phyloP scores from a whole-genome alignment of 345 rosid genomes.

The Anastatica hierochuntica region DNA sequence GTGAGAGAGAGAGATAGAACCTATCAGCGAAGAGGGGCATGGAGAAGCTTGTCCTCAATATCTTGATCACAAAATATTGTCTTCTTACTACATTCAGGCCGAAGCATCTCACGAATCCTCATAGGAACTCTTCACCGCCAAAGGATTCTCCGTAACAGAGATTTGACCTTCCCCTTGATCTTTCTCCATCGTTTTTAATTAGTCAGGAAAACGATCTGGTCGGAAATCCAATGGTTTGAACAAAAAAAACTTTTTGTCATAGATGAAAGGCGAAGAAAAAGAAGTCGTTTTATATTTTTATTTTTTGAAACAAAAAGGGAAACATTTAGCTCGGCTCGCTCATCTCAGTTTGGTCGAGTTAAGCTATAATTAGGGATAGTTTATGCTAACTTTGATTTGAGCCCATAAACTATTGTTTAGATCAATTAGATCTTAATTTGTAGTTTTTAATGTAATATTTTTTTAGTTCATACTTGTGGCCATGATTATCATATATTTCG shows the following conservation, averaged over 20 bases:
- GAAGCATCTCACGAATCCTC: constrained; percentile 67
- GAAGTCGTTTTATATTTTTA: no score
- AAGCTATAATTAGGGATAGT: no score
- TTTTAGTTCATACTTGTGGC: no score
- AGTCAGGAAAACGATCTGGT: constrained; percentile 1
- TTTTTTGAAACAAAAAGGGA: no score
- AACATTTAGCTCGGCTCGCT: no score
- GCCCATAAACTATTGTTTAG: no score
- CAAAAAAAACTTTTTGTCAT: background rate
- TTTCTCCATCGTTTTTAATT: constrained; percentile 38
- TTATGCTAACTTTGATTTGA: no score
- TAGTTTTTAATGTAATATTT: no score
- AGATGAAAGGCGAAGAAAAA: constrained; percentile 8
- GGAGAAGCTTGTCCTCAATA: constrained; percentile 86
- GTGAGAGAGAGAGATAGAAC: constrained; percentile 21
- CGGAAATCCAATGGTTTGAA: background rate
- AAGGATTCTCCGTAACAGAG: constrained; percentile 30
- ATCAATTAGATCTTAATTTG: no score
- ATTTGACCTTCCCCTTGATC: constrained; percentile 36
- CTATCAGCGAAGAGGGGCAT: constrained; percentile 91
- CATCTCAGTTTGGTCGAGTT: no score
- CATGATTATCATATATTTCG: no score
- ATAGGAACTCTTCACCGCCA: constrained; percentile 46
- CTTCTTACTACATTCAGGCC: constrained; percentile 43
- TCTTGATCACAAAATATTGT: constrained; percentile 55